phyloP scores from a whole-genome alignment of 2,329 filamentous ascomycete genomes.

The Pezicula radicicola region DNA sequence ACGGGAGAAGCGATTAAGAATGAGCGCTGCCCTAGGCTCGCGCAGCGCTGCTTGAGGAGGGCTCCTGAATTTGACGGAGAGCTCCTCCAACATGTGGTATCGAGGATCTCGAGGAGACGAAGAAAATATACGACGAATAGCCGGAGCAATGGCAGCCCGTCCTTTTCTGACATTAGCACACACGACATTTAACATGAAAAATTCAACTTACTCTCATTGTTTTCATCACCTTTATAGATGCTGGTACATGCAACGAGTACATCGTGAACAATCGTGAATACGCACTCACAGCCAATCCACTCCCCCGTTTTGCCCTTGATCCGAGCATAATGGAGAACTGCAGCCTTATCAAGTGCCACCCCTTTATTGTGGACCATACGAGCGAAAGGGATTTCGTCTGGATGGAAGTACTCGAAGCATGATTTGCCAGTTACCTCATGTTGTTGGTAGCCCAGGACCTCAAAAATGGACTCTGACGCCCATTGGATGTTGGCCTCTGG shows the following conservation, averaged over 20 bases:
- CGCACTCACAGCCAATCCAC: constrained; percentile 82
- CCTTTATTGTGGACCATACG: constrained; percentile 70
- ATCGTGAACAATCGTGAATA: constrained; percentile 86
- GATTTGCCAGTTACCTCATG: constrained; percentile 73
- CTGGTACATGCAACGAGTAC: constrained; percentile 83
- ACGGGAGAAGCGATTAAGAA: constrained; percentile 81
- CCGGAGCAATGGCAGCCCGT: constrained; percentile 72
- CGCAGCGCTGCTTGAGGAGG: constrained; percentile 58
- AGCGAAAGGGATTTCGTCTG: constrained; percentile 74
- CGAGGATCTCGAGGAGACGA: constrained; percentile 79
- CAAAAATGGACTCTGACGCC: constrained; percentile 77
- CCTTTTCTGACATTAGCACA: constrained; percentile 42
- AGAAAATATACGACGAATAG: constrained; percentile 76
- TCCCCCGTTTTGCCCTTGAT: constrained; percentile 65
- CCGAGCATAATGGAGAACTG: constrained; percentile 76
- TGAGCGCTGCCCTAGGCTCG: constrained; percentile 79
- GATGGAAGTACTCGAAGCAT: constrained; percentile 84
- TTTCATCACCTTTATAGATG: constrained; percentile 66
- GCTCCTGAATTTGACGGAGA: constrained; percentile 76
- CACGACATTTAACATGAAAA: neutral
- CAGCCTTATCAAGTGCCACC: constrained; percentile 77
- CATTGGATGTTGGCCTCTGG: constrained; percentile 77
- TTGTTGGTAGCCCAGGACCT: constrained; percentile 78
- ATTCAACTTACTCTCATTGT: constrained; percentile 66
- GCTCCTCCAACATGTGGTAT: constrained; percentile 85